These are phyloP conservation scores for Botrytis paeoniae DNA, from an alignment of 2,329 filamentous ascomycete species.

Conservation along the genomic window DNA sequence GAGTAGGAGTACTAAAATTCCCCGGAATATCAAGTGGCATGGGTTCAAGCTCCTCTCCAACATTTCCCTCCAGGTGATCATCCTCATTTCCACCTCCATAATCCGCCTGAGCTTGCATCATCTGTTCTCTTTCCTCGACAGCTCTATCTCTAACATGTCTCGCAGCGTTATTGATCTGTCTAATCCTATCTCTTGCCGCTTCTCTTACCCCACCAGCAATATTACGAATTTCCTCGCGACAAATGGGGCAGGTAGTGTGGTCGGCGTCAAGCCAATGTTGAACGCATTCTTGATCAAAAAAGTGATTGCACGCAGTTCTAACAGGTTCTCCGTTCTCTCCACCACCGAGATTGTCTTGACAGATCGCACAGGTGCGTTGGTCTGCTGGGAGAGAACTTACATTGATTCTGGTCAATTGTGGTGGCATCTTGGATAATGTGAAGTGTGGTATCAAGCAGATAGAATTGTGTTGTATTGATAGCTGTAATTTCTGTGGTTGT, in stretches of 20 bases:
- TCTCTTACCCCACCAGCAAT: not conserved
- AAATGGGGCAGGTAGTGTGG: not conserved
- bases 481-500: not conserved
- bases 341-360: not conserved
- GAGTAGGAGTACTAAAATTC: not conserved
- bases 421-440: not conserved
- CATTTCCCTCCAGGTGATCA: no score
- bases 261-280: not conserved
- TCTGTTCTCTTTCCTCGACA: not conserved
- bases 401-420: not conserved
- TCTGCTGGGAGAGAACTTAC: not conserved
- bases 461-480: not conserved
- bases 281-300: slow-evolving; percentile 5
- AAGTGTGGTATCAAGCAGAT: not conserved
- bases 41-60: not conserved
- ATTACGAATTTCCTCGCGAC: not conserved
- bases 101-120: not conserved
- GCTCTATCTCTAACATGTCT: not conserved
- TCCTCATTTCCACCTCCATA: not conserved
- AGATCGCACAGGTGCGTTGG: not conserved
- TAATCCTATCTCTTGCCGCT: not conserved
- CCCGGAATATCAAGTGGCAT: not conserved
- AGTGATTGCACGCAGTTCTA: not conserved
- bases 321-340: not conserved
- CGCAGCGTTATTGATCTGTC: not conserved